Conservation (phyloP, 106 monocot genomes). For the Iris macrosiphon region DNA sequence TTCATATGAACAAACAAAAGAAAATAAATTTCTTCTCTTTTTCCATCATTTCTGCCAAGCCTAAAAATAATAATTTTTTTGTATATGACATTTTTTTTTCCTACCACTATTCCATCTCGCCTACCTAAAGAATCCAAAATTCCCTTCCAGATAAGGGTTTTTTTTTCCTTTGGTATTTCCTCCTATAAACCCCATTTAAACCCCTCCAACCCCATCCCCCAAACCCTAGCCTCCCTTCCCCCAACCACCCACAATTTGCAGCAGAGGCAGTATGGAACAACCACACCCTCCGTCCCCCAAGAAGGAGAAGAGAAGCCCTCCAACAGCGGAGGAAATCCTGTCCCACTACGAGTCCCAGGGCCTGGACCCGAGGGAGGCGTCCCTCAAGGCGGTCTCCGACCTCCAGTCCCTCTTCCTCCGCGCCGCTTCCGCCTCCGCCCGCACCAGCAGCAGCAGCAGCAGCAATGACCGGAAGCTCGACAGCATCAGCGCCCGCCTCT, state of each 20-base stretch:
- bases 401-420: conserved; percentile 63
- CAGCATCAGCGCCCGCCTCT: conserved; percentile 54
- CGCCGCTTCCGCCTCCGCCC: conserved; percentile 23
- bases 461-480: conserved; percentile 63
- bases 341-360: conserved; percentile 87
- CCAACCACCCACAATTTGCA: background rate
- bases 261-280: too few relatives aligned
- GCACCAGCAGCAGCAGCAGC: conserved; percentile 22
- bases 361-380: conserved; percentile 41
- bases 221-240: background rate
- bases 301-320: conserved; percentile 11
- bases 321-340: conserved; percentile 74
- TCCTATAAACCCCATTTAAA: too few relatives aligned
- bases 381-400: conserved; percentile 60
- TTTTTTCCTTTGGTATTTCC: too few relatives aligned
- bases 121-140: too few relatives aligned
- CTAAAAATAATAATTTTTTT: too few relatives aligned
- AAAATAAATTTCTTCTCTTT: too few relatives aligned
- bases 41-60: too few relatives aligned
- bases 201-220: too few relatives aligned
- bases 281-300: conserved; percentile 3
- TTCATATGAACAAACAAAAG: too few relatives aligned
- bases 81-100: too few relatives aligned
- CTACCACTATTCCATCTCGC: too few relatives aligned
- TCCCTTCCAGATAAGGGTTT: too few relatives aligned